These are phyloP conservation scores for Oryza brachyantha DNA, from an alignment of 176 grass and related monocot species.

Conservation along the genomic window DNA sequence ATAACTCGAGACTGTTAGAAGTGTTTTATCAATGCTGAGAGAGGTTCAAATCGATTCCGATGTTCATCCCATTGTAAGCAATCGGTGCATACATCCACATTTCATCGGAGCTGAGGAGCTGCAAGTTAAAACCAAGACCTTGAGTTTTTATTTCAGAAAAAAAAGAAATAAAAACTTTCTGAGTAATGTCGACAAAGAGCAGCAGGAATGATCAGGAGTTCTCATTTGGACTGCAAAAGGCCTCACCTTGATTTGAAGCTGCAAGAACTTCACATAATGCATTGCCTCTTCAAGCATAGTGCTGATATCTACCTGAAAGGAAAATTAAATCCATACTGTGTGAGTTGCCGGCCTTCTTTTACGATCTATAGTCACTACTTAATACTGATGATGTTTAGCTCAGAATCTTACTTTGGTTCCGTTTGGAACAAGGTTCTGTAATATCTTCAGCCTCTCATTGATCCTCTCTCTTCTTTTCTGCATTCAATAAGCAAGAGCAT, in stretches of 20 bases:
- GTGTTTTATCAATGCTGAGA: constrained; percentile 22
- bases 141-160: not conserved
- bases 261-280: constrained; percentile 85
- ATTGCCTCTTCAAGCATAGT: constrained; percentile 94
- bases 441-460: constrained; percentile 70
- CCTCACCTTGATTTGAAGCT: constrained; percentile 80
- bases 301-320: constrained; percentile 80
- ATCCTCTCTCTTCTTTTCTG: constrained; percentile 89
- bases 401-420: constrained; percentile 80
- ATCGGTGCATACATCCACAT: constrained; percentile 93
- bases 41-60: constrained; percentile 65
- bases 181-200: not conserved
- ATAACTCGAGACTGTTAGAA: not conserved
- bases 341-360: constrained; percentile 3
- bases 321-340: not conserved
- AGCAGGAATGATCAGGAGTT: not conserved
- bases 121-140: constrained; percentile 19
- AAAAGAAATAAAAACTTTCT: not conserved
- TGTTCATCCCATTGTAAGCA: constrained; percentile 79
- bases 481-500: constrained; percentile 29
- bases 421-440: constrained; percentile 87
- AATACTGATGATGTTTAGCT: not conserved
- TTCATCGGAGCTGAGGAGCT: constrained; percentile 80
- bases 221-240: not conserved
- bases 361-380: not conserved